phyloP scores from a whole-genome alignment of 257 asterid species.

The Solanum paucissectum region DNA sequence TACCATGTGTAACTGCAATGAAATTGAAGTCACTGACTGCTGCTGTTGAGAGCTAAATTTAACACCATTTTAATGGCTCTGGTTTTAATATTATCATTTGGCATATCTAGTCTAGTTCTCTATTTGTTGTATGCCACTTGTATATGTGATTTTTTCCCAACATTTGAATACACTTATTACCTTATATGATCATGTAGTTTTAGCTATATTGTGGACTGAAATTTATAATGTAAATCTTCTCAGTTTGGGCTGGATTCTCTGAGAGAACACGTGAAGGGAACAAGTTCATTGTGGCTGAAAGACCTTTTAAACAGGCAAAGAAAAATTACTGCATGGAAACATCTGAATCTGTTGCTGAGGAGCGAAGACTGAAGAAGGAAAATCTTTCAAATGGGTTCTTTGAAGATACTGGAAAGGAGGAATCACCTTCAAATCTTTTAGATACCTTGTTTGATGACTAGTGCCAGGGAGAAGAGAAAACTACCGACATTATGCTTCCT shows the following conservation, averaged over 20 bases:
- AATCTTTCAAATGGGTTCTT: constrained; percentile 46
- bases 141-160: neutral
- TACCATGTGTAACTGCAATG: neutral
- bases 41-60: neutral
- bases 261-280: constrained; percentile 93
- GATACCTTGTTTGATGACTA: constrained; percentile 55
- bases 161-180: neutral
- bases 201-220: neutral
- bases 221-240: neutral
- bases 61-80: neutral
- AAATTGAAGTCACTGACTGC: neutral
- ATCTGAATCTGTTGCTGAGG: constrained; percentile 68
- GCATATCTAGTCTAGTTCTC: neutral
- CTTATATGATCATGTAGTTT: neutral
- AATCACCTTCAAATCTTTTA: constrained; percentile 56
- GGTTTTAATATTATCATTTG: neutral
- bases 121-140: neutral
- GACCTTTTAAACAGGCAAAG: constrained; percentile 40
- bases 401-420: constrained; percentile 35
- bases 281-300: constrained; percentile 83
- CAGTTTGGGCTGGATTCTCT: constrained; percentile 97
- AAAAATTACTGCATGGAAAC: constrained; percentile 51
- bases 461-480: neutral
- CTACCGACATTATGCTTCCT: neutral
- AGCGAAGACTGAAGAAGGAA: constrained; percentile 65